These are phyloP conservation scores for Fistulifera pelliculosa DNA, from an alignment of 108 stramenopile genomes.

Conservation along the genomic window DNA sequence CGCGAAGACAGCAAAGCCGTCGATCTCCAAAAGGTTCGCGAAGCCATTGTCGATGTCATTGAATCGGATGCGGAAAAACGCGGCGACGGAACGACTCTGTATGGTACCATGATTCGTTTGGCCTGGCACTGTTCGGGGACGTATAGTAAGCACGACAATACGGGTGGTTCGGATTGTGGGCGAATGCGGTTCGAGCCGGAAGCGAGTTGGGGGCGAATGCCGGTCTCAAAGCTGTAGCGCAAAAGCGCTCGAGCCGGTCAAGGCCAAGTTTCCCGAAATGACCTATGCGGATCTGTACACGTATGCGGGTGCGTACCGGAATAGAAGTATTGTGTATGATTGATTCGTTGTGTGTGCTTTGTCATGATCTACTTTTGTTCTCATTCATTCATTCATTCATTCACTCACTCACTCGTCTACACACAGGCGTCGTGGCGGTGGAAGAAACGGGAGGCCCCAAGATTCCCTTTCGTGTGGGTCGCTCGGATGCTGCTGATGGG, in stretches of 20 bases:
- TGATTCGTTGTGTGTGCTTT: neutral
- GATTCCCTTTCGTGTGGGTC: constrained; percentile 70
- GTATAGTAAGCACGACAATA: constrained; percentile 54
- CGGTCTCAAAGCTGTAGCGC: constrained; percentile 67
- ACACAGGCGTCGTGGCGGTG: constrained; percentile 27
- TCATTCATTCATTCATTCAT: too few species aligned
- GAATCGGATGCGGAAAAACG: constrained; percentile 68
- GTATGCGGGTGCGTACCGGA: constrained; percentile 42
- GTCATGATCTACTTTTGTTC: neutral
- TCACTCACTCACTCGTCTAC: neutral
- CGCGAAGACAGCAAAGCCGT: constrained; percentile 15
- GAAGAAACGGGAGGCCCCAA: constrained; percentile 69
- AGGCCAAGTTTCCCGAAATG: constrained; percentile 80
- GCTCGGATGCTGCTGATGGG: constrained; percentile 56
- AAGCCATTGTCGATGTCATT: constrained; percentile 59
- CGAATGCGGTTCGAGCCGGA: constrained; percentile 93
- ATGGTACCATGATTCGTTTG: constrained; percentile 75
- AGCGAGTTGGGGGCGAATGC: constrained; percentile 81
- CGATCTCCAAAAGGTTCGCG: constrained; percentile 57
- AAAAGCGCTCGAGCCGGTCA: constrained; percentile 63
- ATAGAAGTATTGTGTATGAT: neutral
- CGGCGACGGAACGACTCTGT: constrained; percentile 63
- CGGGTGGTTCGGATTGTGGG: constrained; percentile 92
- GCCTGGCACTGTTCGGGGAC: constrained; percentile 89
- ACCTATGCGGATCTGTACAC: constrained; percentile 94